A percentile compares a stretch with the other conserved stretches of the same genome.
These are phyloP conservation scores for Podospora pseudocomata DNA, from an alignment of 495 filamentous ascomycete species.

Conservation along the genomic window DNA sequence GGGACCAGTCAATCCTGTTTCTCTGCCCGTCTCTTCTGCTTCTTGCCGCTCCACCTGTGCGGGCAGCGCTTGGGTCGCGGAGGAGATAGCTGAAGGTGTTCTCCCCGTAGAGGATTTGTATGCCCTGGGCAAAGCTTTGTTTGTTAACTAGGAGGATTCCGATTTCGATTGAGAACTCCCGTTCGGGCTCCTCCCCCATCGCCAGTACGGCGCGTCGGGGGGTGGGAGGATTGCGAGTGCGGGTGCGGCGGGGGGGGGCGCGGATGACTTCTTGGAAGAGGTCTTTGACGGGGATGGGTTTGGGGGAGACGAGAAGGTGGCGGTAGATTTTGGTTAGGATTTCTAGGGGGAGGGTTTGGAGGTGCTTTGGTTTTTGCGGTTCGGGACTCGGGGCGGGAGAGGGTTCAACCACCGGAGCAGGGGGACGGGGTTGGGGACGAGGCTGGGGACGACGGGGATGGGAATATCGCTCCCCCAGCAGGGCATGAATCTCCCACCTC, in stretches of 20 bases:
- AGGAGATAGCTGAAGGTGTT: conserved; percentile 41
- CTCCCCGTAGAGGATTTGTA: conserved; percentile 37
- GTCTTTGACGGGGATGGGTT: conserved; percentile 34
- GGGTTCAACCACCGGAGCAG: no score
- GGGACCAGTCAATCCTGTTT: conserved; percentile 29
- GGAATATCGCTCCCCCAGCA: background rate
- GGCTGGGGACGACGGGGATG: no score
- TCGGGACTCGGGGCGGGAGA: background rate
- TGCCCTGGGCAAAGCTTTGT: conserved; percentile 28
- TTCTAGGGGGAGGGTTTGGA: conserved; percentile 30
- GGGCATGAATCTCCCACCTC: background rate
- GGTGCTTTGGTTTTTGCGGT: conserved; percentile 9
- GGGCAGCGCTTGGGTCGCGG: conserved; percentile 27
- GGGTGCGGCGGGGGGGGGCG: conserved; percentile 6
- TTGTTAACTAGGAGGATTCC: conserved; percentile 33
- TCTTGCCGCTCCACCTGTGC: background rate
- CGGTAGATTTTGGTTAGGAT: conserved; percentile 37
- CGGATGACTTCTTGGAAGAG: conserved; percentile 33
- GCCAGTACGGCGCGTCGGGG: no score
- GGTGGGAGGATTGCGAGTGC: background rate
- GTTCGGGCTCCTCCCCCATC: conserved; percentile 1
- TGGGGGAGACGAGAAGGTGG: conserved; percentile 30
- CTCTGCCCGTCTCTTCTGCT: background rate
- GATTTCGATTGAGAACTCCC: conserved; percentile 23
- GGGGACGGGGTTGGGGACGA: no score